phyloP scores from a whole-genome alignment of 768 basidiomycete genomes.

The Crucibulum laeve region DNA sequence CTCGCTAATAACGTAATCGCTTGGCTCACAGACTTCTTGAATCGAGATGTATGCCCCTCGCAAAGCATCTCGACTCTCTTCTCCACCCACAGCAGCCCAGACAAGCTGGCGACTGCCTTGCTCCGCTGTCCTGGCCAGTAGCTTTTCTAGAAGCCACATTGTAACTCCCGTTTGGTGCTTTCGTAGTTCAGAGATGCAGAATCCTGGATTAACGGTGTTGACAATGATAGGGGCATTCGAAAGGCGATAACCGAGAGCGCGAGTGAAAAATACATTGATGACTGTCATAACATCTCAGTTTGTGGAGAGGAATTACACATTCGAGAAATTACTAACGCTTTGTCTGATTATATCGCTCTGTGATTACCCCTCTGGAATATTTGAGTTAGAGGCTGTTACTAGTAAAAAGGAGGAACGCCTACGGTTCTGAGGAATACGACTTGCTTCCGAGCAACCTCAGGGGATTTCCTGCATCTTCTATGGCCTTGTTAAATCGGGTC shows the following conservation, averaged over 20 bases:
- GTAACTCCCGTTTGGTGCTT: conserved; percentile 13
- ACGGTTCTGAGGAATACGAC: conserved; percentile 18
- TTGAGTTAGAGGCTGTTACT: neutral
- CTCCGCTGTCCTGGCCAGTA: conserved; percentile 34
- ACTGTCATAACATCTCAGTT: conserved; percentile 21
- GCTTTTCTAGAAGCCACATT: conserved; percentile 21
- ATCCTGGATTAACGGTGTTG: conserved; percentile 39
- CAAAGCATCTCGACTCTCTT: conserved; percentile 13
- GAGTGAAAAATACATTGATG: conserved; percentile 35
- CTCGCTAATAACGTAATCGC: conserved; percentile 21
- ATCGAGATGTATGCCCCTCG: conserved; percentile 24
- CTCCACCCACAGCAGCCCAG: conserved; percentile 23
- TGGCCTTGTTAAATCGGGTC: conserved; percentile 15
- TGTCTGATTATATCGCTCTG: conserved; percentile 21
- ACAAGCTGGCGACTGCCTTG: conserved; percentile 30
- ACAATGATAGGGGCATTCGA: conserved; percentile 23
- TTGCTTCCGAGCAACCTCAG: conserved; percentile 24
- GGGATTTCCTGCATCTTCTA: conserved; percentile 22
- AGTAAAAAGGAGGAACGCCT: neutral
- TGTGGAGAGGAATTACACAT: neutral
- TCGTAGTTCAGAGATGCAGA: conserved; percentile 31
- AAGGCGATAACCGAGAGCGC: conserved; percentile 29
- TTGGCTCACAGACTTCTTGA: conserved; percentile 19
- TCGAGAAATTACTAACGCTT: conserved; percentile 23
- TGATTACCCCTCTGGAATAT: neutral